These are phyloP conservation scores for Claviceps africana DNA, from an alignment of 2,329 filamentous ascomycete species.

Conservation along the genomic window DNA sequence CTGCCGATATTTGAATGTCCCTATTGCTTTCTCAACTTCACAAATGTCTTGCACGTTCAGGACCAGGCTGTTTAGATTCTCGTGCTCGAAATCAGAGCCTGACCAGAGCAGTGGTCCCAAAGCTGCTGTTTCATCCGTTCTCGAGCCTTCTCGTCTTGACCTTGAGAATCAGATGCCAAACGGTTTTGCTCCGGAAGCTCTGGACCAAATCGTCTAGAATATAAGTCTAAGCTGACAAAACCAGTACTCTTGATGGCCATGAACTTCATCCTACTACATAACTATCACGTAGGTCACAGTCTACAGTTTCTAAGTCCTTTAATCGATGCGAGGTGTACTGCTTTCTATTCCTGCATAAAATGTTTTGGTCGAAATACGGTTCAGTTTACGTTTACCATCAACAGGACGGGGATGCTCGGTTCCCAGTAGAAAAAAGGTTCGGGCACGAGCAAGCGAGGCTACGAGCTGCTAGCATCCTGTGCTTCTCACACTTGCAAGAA, in stretches of 20 bases:
- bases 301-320: no score
- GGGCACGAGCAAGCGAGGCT: neutral
- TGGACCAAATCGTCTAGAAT: neutral
- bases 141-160: neutral
- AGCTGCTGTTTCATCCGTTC: neutral
- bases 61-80: slow-evolving; percentile 7
- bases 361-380: neutral
- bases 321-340: no score
- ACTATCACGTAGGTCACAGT: no score
- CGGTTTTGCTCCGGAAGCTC: neutral
- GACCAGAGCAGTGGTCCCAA: slow-evolving; percentile 14
- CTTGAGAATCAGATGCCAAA: neutral
- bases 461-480: neutral
- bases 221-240: neutral
- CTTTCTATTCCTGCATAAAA: neutral
- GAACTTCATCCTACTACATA: neutral
- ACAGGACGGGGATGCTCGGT: neutral
- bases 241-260: neutral
- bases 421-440: neutral
- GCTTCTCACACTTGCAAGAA: neutral
- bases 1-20: neutral
- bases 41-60: slow-evolving; percentile 5
- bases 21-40: neutral
- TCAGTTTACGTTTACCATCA: neutral
- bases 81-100: slow-evolving; percentile 10